These are phyloP conservation scores for Gypsophila paniculata DNA, from an alignment of 179 eudicot genomes.

Conservation along the genomic window DNA sequence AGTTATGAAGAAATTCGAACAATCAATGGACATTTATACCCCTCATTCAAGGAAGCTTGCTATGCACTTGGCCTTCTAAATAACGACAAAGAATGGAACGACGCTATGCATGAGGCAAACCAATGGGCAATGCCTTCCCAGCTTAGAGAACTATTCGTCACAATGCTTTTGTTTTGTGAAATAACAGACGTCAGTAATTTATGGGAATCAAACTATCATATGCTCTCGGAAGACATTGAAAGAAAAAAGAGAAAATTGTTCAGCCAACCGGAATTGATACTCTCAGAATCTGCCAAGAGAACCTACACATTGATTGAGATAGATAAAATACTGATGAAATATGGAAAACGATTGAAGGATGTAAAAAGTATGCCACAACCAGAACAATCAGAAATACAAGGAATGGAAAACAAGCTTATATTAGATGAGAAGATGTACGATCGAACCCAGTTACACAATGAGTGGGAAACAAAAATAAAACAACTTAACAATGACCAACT, in stretches of 20 bases:
- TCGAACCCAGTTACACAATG: background rate
- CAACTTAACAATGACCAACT: background rate
- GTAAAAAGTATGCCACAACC: background rate
- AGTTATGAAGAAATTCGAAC: conserved; percentile 8
- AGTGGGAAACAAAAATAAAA: conserved; percentile 1
- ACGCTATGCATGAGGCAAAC: no score
- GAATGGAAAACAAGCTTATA: conserved; percentile 4
- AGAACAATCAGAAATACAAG: background rate
- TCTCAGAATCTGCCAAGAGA: background rate
- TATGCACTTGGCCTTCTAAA: no score
- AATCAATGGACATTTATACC: background rate
- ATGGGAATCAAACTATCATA: background rate
- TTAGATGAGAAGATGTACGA: background rate
- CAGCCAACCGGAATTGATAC: background rate
- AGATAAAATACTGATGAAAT: background rate
- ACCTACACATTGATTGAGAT: background rate
- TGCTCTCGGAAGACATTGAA: conserved; percentile 4
- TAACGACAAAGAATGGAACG: no score
- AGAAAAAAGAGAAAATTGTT: conserved; percentile 3
- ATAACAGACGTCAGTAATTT: no score
- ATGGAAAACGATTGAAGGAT: background rate
- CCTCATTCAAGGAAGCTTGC: conserved; percentile 2
- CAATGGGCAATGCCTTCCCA: no score
- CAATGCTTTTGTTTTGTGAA: no score
- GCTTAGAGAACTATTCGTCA: no score